These are phyloP conservation scores for Rubus idaeus DNA, from an alignment of 306 rosid species.

Conservation along the genomic window DNA sequence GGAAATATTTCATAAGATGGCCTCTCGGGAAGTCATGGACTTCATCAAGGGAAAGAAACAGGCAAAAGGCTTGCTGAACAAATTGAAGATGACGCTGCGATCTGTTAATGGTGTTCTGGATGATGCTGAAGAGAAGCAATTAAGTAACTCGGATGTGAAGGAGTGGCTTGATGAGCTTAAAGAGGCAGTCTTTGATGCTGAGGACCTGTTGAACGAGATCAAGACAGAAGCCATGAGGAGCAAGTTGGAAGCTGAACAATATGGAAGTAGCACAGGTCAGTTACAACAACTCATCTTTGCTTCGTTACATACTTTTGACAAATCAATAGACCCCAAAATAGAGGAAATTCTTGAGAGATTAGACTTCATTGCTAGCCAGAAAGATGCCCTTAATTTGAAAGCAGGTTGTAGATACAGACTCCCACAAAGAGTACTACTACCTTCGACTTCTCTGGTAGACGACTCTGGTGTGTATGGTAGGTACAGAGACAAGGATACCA, in stretches of 20 bases:
- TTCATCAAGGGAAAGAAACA: slow-evolving; percentile 10
- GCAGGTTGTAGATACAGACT: neutral
- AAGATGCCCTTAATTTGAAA: neutral
- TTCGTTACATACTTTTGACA: neutral
- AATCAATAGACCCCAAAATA: neutral
- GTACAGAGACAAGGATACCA: neutral
- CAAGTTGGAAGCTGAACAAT: neutral
- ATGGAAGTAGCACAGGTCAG: neutral
- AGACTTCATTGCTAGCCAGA: neutral
- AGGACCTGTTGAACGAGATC: slow-evolving; percentile 15
- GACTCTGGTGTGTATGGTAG: neutral
- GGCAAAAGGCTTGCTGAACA: neutral
- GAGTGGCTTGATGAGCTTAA: slow-evolving; percentile 21
- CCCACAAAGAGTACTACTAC: neutral
- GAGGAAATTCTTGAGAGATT: neutral
- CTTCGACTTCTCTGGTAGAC: neutral
- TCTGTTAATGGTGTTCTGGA: slow-evolving; percentile 6
- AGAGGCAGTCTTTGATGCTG: neutral
- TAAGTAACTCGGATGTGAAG: neutral
- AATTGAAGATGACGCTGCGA: slow-evolving; percentile 3
- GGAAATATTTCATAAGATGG: slow-evolving; percentile 21
- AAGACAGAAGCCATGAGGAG: neutral
- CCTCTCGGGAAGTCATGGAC: slow-evolving; percentile 3
- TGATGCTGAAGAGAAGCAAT: slow-evolving; percentile 30
- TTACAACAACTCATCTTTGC: neutral